Evolutionary conservation across 2,329 filamentous ascomycete genomes (phyloP).

Genomic region (Trichoderma koningiopsis): DNA sequence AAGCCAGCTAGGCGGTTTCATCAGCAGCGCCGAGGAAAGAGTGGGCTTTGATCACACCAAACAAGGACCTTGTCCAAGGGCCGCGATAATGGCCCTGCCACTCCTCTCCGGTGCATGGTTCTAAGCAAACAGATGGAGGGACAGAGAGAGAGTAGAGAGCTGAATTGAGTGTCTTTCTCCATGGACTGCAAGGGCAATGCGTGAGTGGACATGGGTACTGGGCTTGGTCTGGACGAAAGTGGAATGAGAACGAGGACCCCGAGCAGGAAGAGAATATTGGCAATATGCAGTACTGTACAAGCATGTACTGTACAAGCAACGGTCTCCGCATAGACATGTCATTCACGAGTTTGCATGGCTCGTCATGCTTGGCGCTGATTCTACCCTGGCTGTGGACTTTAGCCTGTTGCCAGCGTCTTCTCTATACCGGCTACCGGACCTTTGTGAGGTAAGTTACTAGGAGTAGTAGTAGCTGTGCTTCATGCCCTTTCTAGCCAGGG

Average conservation of each 20-base stretch:
- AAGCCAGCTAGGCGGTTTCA: conserved; percentile 15
- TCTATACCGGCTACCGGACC: background rate
- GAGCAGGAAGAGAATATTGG: background rate
- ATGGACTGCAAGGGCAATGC: background rate
- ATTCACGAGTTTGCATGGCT: background rate
- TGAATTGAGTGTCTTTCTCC: background rate
- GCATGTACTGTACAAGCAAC: background rate
- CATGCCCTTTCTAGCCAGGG: background rate
- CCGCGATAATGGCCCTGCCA: background rate
- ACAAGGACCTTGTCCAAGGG: background rate
- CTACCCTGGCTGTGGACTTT: background rate
- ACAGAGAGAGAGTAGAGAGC: background rate
- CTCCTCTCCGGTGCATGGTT: background rate
- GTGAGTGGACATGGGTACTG: background rate
- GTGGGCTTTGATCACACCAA: conserved; percentile 9
- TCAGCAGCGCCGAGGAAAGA: conserved; percentile 15
- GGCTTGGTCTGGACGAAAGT: conserved; percentile 3
- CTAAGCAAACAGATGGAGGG: background rate
- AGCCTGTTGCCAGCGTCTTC: background rate
- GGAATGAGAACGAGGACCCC: background rate
- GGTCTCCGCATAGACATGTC: background rate
- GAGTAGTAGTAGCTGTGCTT: background rate
- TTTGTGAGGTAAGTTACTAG: background rate
- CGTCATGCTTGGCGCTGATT: background rate
- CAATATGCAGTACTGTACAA: background rate